Base-by-base conservation (phyloP, 306 rosid genomes). In the Glycine tomentella region DNA sequence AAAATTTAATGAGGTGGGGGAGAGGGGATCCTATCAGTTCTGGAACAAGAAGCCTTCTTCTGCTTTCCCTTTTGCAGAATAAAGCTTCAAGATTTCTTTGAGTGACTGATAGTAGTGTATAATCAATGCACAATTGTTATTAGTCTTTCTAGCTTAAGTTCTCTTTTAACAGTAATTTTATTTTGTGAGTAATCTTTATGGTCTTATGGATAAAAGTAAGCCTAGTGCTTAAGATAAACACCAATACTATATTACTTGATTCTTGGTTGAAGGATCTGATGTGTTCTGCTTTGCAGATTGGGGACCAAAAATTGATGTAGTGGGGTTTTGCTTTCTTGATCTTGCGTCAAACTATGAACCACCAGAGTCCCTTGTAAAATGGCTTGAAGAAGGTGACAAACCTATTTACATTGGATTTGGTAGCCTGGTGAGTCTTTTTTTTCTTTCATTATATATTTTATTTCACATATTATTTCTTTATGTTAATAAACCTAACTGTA, bases 251-350 rank as follows among this genome's bases (percentile, higher is more conserved):
- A 38, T 38, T 42, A 42, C 46, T 42, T 42, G 46, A 42, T 42
- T 42, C 46, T 46, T 68, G 74, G 75, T 34, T n/a, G 61, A 57
- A 59, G 10, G 20, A 68, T 31, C 52, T 62, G 51, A 68, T 78
- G 48, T 73, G 46, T 80, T 52, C 13, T 68, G 68, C n/a, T 86
- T 85, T 88, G 84, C 92, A 96, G 99, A 96, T 89, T 96, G 99
- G 99, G 99, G 99, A 67, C 93, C 93, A 7, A 89, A 92, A 89
- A 86, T 93, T 72, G 99, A 96, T 81, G 97, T 93, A 66, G 99
- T 96, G 38, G 99, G 99, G 72, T 96, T 96, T 89, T 93, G 99
- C 91, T 96, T 96, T 91, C 99, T 96, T 80, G 99, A 96, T 90
- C 98, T 96, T 82, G 99, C 98, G 48, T 93, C 97, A 77, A 96